Evolutionary conservation across 495 filamentous ascomycete species (phyloP).

Genomic region (Filosporella fistucella): DNA sequence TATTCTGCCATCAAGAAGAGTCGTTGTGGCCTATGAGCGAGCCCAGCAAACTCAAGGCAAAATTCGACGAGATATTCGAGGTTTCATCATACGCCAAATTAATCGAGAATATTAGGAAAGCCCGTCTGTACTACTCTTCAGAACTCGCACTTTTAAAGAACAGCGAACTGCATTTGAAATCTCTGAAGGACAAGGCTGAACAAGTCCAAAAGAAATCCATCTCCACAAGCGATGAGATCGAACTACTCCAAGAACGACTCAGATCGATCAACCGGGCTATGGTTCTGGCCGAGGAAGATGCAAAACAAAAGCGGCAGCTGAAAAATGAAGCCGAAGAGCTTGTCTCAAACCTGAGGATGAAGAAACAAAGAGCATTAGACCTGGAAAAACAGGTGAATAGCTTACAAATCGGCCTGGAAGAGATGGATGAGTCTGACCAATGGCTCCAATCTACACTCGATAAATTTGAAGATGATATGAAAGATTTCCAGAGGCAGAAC

Average conservation of each 20-base stretch:
- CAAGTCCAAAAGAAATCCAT: slow-evolving; percentile 56
- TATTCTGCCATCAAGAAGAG: slow-evolving; percentile 98
- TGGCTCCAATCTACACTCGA: slow-evolving; percentile 72
- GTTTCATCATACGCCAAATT: slow-evolving; percentile 95
- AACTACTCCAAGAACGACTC: slow-evolving; percentile 54
- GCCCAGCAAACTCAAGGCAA: slow-evolving; percentile 77
- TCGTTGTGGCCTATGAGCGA: slow-evolving; percentile 98
- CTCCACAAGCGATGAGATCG: slow-evolving; percentile 70
- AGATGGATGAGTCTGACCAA: slow-evolving; percentile 74
- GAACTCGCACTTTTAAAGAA: slow-evolving; percentile 66
- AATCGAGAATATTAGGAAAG: slow-evolving; percentile 83
- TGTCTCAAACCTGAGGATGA: slow-evolving; percentile 67
- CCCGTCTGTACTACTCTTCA: slow-evolving; percentile 78
- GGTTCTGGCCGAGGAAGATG: slow-evolving; percentile 38
- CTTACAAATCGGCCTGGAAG: slow-evolving; percentile 63
- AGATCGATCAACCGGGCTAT: slow-evolving; percentile 52
- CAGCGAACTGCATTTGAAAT: slow-evolving; percentile 69
- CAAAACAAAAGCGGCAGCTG: slow-evolving; percentile 37
- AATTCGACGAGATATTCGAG: slow-evolving; percentile 97
- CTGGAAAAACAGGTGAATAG: slow-evolving; percentile 59
- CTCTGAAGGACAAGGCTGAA: slow-evolving; percentile 84
- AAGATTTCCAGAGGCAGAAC: slow-evolving; percentile 56
- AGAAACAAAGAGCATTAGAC: slow-evolving; percentile 61
- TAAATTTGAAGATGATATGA: slow-evolving; percentile 72
- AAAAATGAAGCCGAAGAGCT: slow-evolving; percentile 42